Conservation (phyloP, 768 basidiomycete genomes). For the Kwoniella botswanensis region DNA sequence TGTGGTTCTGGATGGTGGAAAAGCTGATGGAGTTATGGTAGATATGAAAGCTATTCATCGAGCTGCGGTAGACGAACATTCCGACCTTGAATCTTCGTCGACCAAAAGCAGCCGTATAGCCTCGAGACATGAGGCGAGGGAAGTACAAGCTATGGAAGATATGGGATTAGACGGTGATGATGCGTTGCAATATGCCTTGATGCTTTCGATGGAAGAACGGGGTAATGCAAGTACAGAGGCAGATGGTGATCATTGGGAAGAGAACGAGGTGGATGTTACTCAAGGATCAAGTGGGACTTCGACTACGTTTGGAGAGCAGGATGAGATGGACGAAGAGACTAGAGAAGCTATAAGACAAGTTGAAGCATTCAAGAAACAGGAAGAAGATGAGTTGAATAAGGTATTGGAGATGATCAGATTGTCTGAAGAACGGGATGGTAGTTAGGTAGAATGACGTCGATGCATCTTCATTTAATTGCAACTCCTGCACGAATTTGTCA, state of each 20-base stretch:
- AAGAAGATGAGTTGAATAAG: slow-evolving; percentile 40
- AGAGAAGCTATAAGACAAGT: slow-evolving; percentile 38
- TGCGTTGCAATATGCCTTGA: slow-evolving; percentile 54
- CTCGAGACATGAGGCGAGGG: slow-evolving; percentile 27
- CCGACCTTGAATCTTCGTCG: slow-evolving; percentile 26
- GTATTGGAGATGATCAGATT: slow-evolving; percentile 44
- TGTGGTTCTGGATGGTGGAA: not conserved
- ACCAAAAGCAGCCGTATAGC: not conserved
- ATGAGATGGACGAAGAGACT: slow-evolving; percentile 20
- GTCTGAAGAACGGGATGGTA: slow-evolving; percentile 31
- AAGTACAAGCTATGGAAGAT: slow-evolving; percentile 44
- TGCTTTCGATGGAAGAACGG: slow-evolving; percentile 51
- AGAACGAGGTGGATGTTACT: slow-evolving; percentile 8
- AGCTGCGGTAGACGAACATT: slow-evolving; percentile 41
- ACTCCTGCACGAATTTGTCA: too few relatives aligned
- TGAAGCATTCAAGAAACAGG: slow-evolving; percentile 31
- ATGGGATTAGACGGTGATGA: slow-evolving; percentile 52
- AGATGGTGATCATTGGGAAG: slow-evolving; percentile 9
- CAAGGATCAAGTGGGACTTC: not conserved
- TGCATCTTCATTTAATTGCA: too few relatives aligned
- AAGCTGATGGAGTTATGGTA: not conserved
- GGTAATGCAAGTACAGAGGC: not conserved
- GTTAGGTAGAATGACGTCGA: not conserved
- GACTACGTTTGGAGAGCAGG: slow-evolving; percentile 1
- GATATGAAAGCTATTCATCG: slow-evolving; percentile 46